A percentile compares a stretch with the other conserved stretches of the same genome.
Conservation (phyloP, 176 grass and related monocot genomes). For the Pontederia crassipes region DNA sequence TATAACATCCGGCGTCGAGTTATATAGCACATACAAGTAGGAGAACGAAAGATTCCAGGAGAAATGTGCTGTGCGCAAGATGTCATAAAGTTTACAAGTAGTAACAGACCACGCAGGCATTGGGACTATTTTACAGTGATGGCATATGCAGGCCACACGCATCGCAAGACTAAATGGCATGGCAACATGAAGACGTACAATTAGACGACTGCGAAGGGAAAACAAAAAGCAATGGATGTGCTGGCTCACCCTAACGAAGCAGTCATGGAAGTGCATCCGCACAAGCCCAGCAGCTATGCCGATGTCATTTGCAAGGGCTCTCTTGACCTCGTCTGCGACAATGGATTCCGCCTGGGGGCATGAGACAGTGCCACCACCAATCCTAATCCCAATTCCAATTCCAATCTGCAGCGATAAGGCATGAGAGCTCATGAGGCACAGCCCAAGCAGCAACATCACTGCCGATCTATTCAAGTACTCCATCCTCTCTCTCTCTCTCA, state of each 20-base stretch:
- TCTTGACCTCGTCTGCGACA: not conserved
- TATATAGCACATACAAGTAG: no score
- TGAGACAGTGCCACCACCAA: not conserved
- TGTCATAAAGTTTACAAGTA: no score
- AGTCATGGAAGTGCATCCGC: conserved; percentile 22
- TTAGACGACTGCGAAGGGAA: no score
- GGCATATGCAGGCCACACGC: not conserved
- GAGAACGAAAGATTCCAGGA: no score
- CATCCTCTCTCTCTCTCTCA: no score
- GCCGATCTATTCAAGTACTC: no score
- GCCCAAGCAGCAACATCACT: no score
- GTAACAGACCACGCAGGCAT: no score
- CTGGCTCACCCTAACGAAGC: conserved; percentile 11
- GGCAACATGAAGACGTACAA: not conserved
- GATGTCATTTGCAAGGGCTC: not conserved
- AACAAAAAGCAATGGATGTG: not conserved
- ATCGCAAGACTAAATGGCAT: not conserved
- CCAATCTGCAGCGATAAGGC: no score
- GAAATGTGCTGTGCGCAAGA: no score
- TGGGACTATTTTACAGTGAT: no score
- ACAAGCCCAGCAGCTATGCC: conserved; percentile 8
- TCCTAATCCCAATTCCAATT: not conserved
- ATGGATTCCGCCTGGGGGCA: not conserved
- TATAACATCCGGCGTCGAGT: no score
- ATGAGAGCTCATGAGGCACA: not conserved